A percentile compares a stretch with the other conserved stretches of the same genome.
Evolutionary conservation across 2,329 filamentous ascomycete genomes (phyloP).

Genomic region (Tolypocladium nubicola): DNA sequence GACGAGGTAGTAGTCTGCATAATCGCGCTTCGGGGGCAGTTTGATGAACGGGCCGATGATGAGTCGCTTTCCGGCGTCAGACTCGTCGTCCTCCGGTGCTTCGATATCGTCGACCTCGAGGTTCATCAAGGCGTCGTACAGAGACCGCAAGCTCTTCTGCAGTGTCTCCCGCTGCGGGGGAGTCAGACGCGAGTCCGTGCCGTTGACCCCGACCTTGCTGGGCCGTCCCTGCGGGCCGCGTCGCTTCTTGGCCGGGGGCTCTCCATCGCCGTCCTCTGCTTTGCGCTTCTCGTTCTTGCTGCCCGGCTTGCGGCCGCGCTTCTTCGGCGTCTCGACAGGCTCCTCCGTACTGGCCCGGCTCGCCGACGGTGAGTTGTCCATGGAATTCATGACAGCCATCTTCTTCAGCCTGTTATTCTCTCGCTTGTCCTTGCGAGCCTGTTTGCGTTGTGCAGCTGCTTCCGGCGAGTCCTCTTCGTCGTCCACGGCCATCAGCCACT

Average conservation of each 20-base stretch:
- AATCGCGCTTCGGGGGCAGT: constrained; percentile 77
- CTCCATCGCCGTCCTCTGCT: constrained; percentile 66
- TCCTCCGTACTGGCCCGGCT: constrained; percentile 80
- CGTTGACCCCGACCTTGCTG: constrained; percentile 40
- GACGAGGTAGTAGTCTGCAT: constrained; percentile 90
- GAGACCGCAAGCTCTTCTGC: constrained; percentile 64
- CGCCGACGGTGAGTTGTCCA: constrained; percentile 64
- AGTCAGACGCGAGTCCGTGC: constrained; percentile 38
- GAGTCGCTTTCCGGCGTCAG: constrained; percentile 54
- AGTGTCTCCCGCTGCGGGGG: constrained; percentile 64
- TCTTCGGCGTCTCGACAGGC: constrained; percentile 57
- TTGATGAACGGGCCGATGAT: constrained; percentile 94
- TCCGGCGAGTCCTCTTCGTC: constrained; percentile 93
- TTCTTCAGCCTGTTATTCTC: constrained; percentile 65
- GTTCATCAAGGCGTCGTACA: constrained; percentile 73
- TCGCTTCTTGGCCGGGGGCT: constrained; percentile 69
- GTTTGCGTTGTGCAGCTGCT: constrained; percentile 82
- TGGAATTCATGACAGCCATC: constrained; percentile 16
- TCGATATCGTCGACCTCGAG: constrained; percentile 69
- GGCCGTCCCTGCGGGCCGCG: constrained; percentile 59
- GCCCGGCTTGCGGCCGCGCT: constrained; percentile 73
- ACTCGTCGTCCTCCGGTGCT: constrained; percentile 46
- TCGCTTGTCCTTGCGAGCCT: constrained; percentile 72
- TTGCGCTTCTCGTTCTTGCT: constrained; percentile 77
- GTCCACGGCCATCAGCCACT: constrained; percentile 97